Evolutionary conservation across 306 rosid species (phyloP).

Genomic region (Inga laurina): DNA sequence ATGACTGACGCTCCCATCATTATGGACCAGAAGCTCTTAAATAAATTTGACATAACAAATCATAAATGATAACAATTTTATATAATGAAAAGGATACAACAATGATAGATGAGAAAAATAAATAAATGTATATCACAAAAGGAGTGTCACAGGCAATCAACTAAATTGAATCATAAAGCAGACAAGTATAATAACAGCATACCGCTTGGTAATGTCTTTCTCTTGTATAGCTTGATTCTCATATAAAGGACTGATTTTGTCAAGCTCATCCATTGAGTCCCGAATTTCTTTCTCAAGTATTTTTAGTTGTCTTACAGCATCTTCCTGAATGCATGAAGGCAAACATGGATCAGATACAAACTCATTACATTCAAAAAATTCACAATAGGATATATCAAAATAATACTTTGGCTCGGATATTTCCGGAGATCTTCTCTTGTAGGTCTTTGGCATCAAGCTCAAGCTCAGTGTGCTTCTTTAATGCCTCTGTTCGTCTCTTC

Average conservation of each 20-base stretch:
- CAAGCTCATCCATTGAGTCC: slow-evolving; percentile 74
- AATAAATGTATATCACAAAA: background rate
- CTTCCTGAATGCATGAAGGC: slow-evolving; percentile 57
- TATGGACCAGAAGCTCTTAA: background rate
- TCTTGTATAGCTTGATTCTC: slow-evolving; percentile 69
- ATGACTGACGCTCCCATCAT: background rate
- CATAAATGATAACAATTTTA: background rate
- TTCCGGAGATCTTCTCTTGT: slow-evolving; percentile 77
- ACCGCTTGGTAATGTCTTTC: slow-evolving; percentile 80
- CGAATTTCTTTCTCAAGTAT: slow-evolving; percentile 73
- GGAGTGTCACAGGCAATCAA: slow-evolving; percentile 5
- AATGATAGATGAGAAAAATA: background rate
- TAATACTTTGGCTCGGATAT: slow-evolving; percentile 68
- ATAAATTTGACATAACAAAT: background rate
- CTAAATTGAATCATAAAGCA: slow-evolving; percentile 29
- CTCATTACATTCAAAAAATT: slow-evolving; percentile 29
- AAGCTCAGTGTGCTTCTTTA: slow-evolving; percentile 80
- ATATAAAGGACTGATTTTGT: slow-evolving; percentile 72
- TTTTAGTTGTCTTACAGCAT: slow-evolving; percentile 67
- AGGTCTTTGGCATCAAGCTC: slow-evolving; percentile 93
- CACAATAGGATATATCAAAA: slow-evolving; percentile 3
- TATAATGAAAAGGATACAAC: background rate
- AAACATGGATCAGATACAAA: slow-evolving; percentile 31
- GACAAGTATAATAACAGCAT: slow-evolving; percentile 36
- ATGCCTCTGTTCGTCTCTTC: slow-evolving; percentile 65